A percentile compares a stretch with the other conserved stretches of the same genome.
Evolutionary conservation across 169 alveolate genomes (phyloP).

Genomic region (Hepatocystis sp.): DNA sequence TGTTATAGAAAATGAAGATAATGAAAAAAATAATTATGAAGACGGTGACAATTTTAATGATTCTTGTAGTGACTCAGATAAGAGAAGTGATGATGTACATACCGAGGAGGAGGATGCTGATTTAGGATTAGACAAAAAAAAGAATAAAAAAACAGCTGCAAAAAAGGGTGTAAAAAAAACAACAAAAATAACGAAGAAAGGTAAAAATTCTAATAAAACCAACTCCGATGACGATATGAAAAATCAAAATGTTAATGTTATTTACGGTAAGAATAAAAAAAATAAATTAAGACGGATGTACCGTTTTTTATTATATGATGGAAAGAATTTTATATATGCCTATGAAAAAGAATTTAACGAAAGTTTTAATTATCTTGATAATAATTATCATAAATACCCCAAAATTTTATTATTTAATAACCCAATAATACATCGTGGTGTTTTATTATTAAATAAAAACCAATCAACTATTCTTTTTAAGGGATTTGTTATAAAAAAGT

Average conservation of each 20-base stretch:
- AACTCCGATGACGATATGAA: too few relatives aligned
- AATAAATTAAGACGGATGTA: conserved; percentile 26
- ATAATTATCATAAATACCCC: conserved; percentile 41
- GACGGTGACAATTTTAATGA: conserved; percentile 2
- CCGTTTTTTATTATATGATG: conserved; percentile 76
- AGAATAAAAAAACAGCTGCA: background rate
- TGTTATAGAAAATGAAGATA: conserved; percentile 19
- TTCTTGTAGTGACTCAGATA: background rate
- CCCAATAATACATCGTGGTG: conserved; percentile 61
- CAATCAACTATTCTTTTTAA: conserved; percentile 52
- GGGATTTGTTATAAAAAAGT: too few relatives aligned
- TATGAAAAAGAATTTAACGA: conserved; percentile 67
- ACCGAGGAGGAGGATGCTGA: background rate
- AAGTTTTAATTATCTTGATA: conserved; percentile 62
- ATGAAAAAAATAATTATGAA: conserved; percentile 13
- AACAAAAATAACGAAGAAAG: conserved; percentile 6
- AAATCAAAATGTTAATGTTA: background rate
- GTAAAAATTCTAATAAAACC: conserved; percentile 3
- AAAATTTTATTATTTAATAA: conserved; percentile 64
- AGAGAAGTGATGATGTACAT: background rate
- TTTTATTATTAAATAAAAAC: conserved; percentile 32
- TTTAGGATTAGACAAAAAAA: conserved; percentile 3
- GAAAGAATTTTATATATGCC: conserved; percentile 53
- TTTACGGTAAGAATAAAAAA: background rate
- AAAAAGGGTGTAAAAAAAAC: background rate